Percentiles rank a stretch among this genome's conserved stretches.
Conservation (phyloP, 257 asterid species). For the Ballota nigra region DNA sequence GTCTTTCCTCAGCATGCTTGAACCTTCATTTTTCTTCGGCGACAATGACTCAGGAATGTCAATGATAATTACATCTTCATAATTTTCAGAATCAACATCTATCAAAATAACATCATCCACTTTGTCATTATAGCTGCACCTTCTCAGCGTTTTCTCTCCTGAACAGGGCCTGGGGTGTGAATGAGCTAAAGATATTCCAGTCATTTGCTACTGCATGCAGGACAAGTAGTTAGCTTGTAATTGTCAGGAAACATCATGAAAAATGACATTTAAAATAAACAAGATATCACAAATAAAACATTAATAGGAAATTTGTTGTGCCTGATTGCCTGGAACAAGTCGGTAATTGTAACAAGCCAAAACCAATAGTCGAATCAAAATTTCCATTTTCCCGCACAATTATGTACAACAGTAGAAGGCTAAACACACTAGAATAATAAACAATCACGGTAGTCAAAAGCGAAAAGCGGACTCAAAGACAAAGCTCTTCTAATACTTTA, state of each 20-base stretch:
- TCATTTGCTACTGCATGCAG: constrained; percentile 48
- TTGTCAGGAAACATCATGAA: background rate
- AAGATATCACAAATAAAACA: background rate
- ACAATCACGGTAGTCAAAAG: background rate
- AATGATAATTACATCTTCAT: constrained; percentile 48
- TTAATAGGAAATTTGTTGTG: background rate
- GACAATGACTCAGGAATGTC: constrained; percentile 58
- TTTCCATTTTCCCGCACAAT: background rate
- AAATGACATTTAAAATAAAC: background rate
- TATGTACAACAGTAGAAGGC: background rate
- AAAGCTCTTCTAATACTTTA: no score
- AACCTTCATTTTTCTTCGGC: constrained; percentile 30
- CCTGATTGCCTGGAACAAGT: background rate
- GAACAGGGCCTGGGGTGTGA: constrained; percentile 43
- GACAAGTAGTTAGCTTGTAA: constrained; percentile 5
- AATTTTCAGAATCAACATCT: constrained; percentile 55
- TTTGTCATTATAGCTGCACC: constrained; percentile 39
- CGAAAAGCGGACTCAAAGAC: no score
- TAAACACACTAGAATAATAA: background rate
- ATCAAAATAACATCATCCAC: constrained; percentile 49
- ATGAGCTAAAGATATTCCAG: constrained; percentile 42
- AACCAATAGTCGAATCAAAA: background rate
- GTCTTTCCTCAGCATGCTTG: constrained; percentile 32
- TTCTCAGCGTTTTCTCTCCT: constrained; percentile 47
- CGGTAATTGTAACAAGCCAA: background rate